phyloP scores from a whole-genome alignment of 495 filamentous ascomycete species.

The Talaromyces trachyspermus region DNA sequence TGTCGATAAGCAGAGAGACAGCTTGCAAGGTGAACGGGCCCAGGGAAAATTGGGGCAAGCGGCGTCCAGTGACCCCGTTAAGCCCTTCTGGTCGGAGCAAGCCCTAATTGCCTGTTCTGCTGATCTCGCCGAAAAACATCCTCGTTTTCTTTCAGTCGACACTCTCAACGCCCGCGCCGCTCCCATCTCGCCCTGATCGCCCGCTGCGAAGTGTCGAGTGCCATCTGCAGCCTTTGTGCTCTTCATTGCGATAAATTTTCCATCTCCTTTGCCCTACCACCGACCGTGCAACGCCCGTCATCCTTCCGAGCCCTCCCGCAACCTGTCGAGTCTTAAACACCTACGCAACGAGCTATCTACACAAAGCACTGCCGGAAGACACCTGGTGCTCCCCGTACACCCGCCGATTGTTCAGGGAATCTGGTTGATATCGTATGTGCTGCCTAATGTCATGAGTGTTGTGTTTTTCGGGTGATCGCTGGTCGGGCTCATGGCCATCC shows the following conservation, averaged over 20 bases:
- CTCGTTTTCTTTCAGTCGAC: slow-evolving; percentile 12
- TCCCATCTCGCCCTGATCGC: not conserved
- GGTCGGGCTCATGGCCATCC: not conserved
- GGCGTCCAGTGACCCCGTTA: slow-evolving; percentile 25
- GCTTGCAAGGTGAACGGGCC: slow-evolving; percentile 1
- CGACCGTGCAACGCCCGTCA: slow-evolving; percentile 1
- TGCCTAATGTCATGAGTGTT: not conserved
- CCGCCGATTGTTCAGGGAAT: not conserved
- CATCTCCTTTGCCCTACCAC: not conserved
- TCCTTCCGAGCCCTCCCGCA: slow-evolving; percentile 8
- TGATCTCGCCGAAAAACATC: slow-evolving; percentile 17
- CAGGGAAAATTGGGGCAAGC: slow-evolving; percentile 16
- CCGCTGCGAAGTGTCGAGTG: not conserved
- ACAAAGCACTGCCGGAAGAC: too few relatives aligned
- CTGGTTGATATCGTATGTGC: not conserved
- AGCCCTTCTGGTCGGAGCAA: slow-evolving; percentile 16
- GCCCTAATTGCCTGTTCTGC: slow-evolving; percentile 29
- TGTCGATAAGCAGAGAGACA: too few relatives aligned
- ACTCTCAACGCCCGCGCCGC: not conserved
- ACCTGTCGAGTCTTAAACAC: slow-evolving; percentile 5
- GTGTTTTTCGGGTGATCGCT: not conserved
- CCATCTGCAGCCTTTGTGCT: not conserved
- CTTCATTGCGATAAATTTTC: not conserved
- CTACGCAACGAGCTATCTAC: not conserved
- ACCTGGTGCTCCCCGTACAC: too few relatives aligned